These are phyloP conservation scores for Solanum boliviense DNA, from an alignment of 257 asterid genomes.

Conservation along the genomic window DNA sequence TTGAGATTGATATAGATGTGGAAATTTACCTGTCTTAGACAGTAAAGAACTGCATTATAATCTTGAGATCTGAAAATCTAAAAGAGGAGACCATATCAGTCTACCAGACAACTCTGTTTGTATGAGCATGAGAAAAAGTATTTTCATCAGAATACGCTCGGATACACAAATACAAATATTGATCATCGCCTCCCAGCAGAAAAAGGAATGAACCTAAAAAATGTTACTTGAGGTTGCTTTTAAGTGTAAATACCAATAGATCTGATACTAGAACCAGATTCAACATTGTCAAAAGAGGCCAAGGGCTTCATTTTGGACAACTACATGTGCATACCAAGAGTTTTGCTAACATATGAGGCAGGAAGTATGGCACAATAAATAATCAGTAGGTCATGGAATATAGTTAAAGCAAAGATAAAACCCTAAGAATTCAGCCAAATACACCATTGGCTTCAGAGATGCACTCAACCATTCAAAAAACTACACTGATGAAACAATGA, in stretches of 20 bases:
- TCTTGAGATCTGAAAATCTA: conserved; percentile 98
- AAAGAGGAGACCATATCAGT: neutral
- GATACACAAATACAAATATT: neutral
- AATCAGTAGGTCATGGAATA: neutral
- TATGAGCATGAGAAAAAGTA: neutral
- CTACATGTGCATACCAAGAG: neutral
- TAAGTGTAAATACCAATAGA: neutral
- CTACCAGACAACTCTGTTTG: neutral
- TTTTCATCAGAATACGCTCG: neutral
- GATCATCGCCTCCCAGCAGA: neutral
- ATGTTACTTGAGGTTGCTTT: neutral
- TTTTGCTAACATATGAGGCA: neutral
- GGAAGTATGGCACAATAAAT: neutral
- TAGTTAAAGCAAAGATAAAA: neutral
- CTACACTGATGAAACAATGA: neutral
- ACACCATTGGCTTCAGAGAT: neutral
- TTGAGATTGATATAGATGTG: neutral
- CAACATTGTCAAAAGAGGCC: neutral
- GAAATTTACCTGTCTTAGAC: conserved; percentile 76
- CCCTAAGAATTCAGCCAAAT: neutral
- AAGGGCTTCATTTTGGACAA: neutral
- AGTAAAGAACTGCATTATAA: conserved; percentile 74
- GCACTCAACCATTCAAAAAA: neutral
- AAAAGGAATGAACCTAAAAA: neutral
- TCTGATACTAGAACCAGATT: neutral